A percentile compares a stretch with the other conserved stretches of the same genome.
These are phyloP conservation scores for Entomortierella chlamydospora DNA, from an alignment of 192 early-diverging fungal genomes.

Conservation along the genomic window DNA sequence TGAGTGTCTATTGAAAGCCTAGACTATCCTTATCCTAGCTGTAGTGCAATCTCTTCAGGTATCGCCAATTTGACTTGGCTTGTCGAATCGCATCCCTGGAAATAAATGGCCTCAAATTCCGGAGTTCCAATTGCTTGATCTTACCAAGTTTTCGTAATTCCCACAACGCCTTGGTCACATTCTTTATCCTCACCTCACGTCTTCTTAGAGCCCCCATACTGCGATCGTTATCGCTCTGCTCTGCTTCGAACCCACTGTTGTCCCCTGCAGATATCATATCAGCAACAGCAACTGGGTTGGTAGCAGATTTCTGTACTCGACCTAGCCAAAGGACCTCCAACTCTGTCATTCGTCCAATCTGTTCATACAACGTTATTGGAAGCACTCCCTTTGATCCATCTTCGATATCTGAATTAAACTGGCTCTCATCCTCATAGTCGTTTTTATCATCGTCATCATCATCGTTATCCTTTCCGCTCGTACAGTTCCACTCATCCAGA, in stretches of 20 bases:
- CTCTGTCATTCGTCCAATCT: slow-evolving; percentile 1
- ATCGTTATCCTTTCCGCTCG: not conserved
- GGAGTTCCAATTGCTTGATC: slow-evolving; percentile 1
- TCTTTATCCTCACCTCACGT: not conserved
- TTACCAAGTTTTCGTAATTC: not conserved
- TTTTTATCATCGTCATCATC: not conserved
- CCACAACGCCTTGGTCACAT: not conserved
- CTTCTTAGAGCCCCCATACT: not conserved
- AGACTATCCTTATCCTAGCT: too few species aligned
- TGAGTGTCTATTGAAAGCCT: not conserved
- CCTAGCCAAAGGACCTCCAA: slow-evolving; percentile 5
- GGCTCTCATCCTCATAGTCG: not conserved
- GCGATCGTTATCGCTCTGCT: not conserved
- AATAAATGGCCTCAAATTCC: not conserved
- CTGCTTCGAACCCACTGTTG: not conserved
- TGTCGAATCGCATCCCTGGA: not conserved
- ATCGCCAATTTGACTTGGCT: not conserved
- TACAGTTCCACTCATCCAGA: not conserved
- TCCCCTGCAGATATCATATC: not conserved
- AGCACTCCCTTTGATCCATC: not conserved
- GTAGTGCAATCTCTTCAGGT: not conserved
- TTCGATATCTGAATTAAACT: not conserved
- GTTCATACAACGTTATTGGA: not conserved
- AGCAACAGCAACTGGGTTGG: not conserved
- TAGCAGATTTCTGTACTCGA: not conserved